Conservation (phyloP, 306 rosid genomes). For the Vigna trinervia region DNA sequence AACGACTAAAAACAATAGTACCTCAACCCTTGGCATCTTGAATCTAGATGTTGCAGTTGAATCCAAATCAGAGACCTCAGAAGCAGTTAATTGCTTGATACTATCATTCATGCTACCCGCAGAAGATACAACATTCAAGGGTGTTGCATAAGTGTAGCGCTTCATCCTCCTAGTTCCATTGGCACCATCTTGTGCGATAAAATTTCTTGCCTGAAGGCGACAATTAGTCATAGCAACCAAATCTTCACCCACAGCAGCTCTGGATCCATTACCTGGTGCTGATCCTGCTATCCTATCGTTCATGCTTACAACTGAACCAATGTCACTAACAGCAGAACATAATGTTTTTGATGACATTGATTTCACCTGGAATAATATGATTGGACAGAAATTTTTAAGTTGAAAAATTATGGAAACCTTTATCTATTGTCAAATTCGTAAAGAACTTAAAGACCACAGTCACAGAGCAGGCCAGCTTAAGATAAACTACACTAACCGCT, state of each 20-base stretch:
- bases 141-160: slow-evolving; percentile 88
- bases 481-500: slow-evolving; percentile 71
- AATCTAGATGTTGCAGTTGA: slow-evolving; percentile 87
- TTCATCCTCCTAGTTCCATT: slow-evolving; percentile 92
- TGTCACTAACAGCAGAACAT: slow-evolving; percentile 86
- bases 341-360: slow-evolving; percentile 78
- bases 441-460: slow-evolving; percentile 8
- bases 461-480: slow-evolving; percentile 31
- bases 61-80: slow-evolving; percentile 86
- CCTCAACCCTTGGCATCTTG: slow-evolving; percentile 89
- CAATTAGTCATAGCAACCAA: slow-evolving; percentile 97
- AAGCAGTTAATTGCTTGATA: slow-evolving; percentile 65
- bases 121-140: slow-evolving; percentile 84
- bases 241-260: slow-evolving; percentile 99
- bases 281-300: slow-evolving; percentile 97
- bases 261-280: slow-evolving; percentile 97
- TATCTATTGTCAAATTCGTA: slow-evolving; percentile 20
- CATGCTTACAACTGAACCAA: slow-evolving; percentile 92
- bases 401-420: slow-evolving; percentile 14
- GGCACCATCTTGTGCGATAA: slow-evolving; percentile 76
- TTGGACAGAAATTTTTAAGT: slow-evolving; percentile 37
- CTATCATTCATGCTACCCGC: slow-evolving; percentile 78
- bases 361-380: slow-evolving; percentile 69
- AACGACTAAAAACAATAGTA: slow-evolving; percentile 39
- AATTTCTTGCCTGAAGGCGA: slow-evolving; percentile 90